phyloP scores from a whole-genome alignment of 2,329 filamentous ascomycete species.

The Sclerotinia subarctica region DNA sequence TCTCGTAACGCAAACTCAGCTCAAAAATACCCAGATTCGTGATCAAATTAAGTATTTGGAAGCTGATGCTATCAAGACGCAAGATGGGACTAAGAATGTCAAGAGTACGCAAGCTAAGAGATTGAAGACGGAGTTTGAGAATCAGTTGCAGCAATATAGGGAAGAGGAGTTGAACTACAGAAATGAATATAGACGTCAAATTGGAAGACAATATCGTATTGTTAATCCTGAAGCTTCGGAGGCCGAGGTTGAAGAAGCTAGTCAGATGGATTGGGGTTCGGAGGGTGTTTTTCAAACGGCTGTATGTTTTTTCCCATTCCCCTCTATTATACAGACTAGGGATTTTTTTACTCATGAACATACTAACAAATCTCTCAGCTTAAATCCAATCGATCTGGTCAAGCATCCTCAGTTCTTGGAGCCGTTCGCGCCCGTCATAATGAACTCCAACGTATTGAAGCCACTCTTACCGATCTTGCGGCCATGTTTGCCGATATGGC shows the following conservation, averaged over 20 bases:
- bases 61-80: conserved; percentile 63
- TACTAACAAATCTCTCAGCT: conserved; percentile 50
- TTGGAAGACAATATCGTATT: conserved; percentile 75
- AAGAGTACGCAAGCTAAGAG: conserved; percentile 73
- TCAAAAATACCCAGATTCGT: conserved; percentile 71
- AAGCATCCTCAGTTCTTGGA: conserved; percentile 70
- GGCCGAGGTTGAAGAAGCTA: conserved; percentile 65
- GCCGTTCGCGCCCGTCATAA: conserved; percentile 80
- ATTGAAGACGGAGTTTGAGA: conserved; percentile 70
- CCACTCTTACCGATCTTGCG: conserved; percentile 67
- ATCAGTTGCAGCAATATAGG: conserved; percentile 67
- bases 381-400: conserved; percentile 69
- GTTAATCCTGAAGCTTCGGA: conserved; percentile 79
- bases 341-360: not conserved
- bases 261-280: conserved; percentile 69
- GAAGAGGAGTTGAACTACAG: conserved; percentile 69
- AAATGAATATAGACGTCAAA: conserved; percentile 71
- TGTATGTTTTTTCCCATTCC: conserved; percentile 49
- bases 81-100: conserved; percentile 56
- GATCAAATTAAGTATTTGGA: conserved; percentile 76
- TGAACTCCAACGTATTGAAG: conserved; percentile 77
- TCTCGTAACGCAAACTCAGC: conserved; percentile 66
- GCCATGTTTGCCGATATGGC: conserved; percentile 72
- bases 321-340: not conserved
- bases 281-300: conserved; percentile 81